Base-by-base conservation (phyloP, 768 basidiomycete species). In the Lenzites betulinus region DNA sequence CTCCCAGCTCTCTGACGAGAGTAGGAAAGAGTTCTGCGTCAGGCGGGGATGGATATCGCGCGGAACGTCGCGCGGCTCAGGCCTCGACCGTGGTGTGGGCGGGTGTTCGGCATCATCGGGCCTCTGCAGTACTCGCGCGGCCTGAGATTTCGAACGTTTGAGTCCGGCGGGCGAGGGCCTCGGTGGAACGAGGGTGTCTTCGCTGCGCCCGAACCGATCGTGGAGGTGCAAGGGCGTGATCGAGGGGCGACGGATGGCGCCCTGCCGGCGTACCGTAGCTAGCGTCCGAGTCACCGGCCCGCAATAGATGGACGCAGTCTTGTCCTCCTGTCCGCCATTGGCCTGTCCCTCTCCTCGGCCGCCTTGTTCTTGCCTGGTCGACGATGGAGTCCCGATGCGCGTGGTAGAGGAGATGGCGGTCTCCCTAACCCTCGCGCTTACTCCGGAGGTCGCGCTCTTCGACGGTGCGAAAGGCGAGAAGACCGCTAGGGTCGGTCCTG, bases 261-360 rank as follows among this genome's bases (percentile, higher is more conserved):
- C 60, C 9, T 61, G 60, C 5, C 60, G 26, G 12, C 53, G 60
- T 0, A 61, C 60, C 30, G 60, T 61, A 12, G 54, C 48, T 11
- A 41, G 26, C 1, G n/a, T 38, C 54, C 13, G 39, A n/a, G n/a
- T n/a, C n/a, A n/a, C 30, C 25, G 47, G 20, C 12, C 39, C 25
- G 49, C 30, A 33, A 33, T 30, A 50, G 15, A 43, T 49, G 22
- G 20, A 36, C 39, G 48, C 39, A 18, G 36, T 36, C 36, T n/a
- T 23, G 25, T 9, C 15, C 47, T 3, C 23, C 23, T 47, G 8
- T 18, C 6, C 25, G 38, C 23, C 23, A 36, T 35, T 7, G 3
- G 7, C 41, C 58, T n/a, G 35, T 15, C 44, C 20, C 30, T 44
- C 12, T 1, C 25, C 30, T 5, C 23, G 18, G 3, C 35, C 33